Evolutionary conservation across 768 basidiomycete genomes (phyloP), one percentile per base, ranked within the genome.

Genomic region (Pseudohyphozyma bogoriensis): DNA sequence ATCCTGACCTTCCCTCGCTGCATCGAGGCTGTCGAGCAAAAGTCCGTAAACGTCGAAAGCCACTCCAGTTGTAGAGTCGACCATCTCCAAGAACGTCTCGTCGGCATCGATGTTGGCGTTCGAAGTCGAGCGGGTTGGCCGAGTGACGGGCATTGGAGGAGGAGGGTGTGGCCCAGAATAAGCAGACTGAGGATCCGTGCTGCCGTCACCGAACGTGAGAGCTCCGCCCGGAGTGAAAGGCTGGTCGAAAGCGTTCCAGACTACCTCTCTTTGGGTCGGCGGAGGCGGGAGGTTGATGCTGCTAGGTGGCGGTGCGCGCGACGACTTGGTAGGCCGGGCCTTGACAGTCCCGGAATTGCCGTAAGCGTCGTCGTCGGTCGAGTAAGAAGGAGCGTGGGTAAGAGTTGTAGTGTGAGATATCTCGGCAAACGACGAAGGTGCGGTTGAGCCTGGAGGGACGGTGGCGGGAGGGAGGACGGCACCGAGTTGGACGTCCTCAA

Each of bases 401-500:
- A 22, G 42, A 44, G 42, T 6, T 6, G 42, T 15, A 24, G 33
- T 36, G 32, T 20, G n/a, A n/a, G n/a, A n/a, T n/a, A n/a, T 15
- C 33, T 6, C 31, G 4, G 53, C 40, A 24, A 37, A 46, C 11
- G 46, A 28, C 6, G 65, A 60, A 22, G 58, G 52, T 4, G 55
- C 50, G 4, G 55, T 58, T 1, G 60, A 51, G 26, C n/a, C n/a
- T 39, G 58, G 65, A 7, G 60, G 65, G 31, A 66, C 39, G 15
- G 59, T 51, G 39, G 62, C 62, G 2, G 68, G 62, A 10, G 63
- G 63, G 1, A 69, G 44, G 42, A 61, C 59, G 9, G 66, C 63
- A 29, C 68, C 68, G 29, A 69, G 46, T 45, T 68, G 53, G 24
- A 69, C 68, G 57, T 69, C 68, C 57, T 69, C 66, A 35, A 68